Evolutionary conservation across 768 basidiomycete genomes (phyloP).

Genomic region (Lactarius pseudohatsudake): DNA sequence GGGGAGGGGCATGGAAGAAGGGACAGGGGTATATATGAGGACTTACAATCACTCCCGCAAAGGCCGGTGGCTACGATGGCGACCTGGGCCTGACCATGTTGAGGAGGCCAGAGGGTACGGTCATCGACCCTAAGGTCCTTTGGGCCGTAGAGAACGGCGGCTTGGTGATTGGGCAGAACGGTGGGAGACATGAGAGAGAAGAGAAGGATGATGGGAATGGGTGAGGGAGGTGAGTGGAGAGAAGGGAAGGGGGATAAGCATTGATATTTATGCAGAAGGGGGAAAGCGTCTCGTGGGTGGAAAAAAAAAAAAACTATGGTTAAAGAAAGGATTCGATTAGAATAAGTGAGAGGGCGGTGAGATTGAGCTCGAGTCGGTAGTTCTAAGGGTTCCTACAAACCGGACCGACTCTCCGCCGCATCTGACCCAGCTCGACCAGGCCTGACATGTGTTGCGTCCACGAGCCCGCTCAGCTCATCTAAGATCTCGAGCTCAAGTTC

Average conservation of each 20-base stretch:
- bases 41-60: slow-evolving; percentile 81
- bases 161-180: slow-evolving; percentile 56
- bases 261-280: slow-evolving; percentile 32
- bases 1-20: background rate
- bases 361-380: slow-evolving; percentile 6
- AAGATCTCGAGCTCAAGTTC: slow-evolving; percentile 14
- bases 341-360: slow-evolving; percentile 7
- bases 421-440: background rate
- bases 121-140: slow-evolving; percentile 80
- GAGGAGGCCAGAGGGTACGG: slow-evolving; percentile 70
- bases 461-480: background rate
- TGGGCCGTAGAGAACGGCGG: slow-evolving; percentile 81
- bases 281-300: slow-evolving; percentile 38
- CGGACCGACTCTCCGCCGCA: slow-evolving; percentile 26
- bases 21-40: background rate
- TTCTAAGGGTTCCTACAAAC: slow-evolving; percentile 3
- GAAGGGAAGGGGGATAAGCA: slow-evolving; percentile 26
- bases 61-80: slow-evolving; percentile 81
- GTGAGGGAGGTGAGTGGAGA: slow-evolving; percentile 30
- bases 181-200: slow-evolving; percentile 43
- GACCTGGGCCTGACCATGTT: slow-evolving; percentile 74
- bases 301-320: slow-evolving; percentile 23
- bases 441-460: background rate
- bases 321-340: slow-evolving; percentile 6
- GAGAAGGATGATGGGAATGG: slow-evolving; percentile 26